Evolutionary conservation across 106 monocot species (phyloP), one percentile per base, ranked within the genome.

Genomic region (Amphibolis antarctica): DNA sequence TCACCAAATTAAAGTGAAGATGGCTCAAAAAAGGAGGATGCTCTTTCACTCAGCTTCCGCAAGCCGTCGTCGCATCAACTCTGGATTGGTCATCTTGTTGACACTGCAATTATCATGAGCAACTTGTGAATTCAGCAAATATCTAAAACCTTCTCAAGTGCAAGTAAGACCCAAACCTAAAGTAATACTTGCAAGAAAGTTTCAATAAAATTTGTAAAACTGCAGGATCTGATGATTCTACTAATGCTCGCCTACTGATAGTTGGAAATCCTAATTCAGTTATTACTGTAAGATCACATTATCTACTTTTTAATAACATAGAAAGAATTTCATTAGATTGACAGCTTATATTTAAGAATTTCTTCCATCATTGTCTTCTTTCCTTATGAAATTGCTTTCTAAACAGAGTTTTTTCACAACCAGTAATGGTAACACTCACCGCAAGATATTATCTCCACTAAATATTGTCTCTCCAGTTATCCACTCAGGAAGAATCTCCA

Each of bases 401-500:
- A 36, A 36, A 36, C 36, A 36, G 36, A 36, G 2, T 4, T 36
- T 4, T 36, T 36, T 36, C 7, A 7, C 36, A 36, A 36, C 36
- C 7, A 36, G 7, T 36, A 36, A 5, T 23, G 54, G 20, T 12
- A 50, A 52, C 1, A 51, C 82, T 74, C 46, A 91, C 96, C 90
- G 29, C 36, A 71, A 68, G n/a, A 98, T 74, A 55, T 49, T 53
- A 51, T 84, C 90, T 25, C 91, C 91, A 67, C 62, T 75, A 6
- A 55, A 69, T 53, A 74, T 56, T 19, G 55, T 65, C 65, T 85
- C 87, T 62, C 69, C 65, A 28, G 78, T 79, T 30, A 98, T 78
- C 91, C 98, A 98, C 68, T 91, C 90, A 59, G 98, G 90, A 59
- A 77, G 55, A 12, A 98, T 54, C 69, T 98, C 91, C 69, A 74